These are phyloP conservation scores for Yamadazyma epiphylla DNA, from an alignment of 1,139 yeast genomes.

Conservation along the genomic window DNA sequence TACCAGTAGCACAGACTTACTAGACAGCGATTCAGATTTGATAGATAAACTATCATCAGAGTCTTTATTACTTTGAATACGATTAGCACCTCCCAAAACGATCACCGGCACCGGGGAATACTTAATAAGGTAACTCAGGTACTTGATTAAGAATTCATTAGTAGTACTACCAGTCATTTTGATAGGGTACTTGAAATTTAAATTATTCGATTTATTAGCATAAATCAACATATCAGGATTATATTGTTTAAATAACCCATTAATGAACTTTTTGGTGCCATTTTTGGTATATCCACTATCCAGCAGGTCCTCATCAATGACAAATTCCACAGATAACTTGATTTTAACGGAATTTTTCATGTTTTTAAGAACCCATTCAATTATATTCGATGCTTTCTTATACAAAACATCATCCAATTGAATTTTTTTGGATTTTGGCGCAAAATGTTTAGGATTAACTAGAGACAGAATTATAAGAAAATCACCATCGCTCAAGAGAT, in stretches of 20 bases:
- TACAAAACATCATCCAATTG: slow-evolving; percentile 18
- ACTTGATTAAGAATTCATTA: slow-evolving; percentile 27
- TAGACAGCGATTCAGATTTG: neutral
- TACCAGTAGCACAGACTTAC: too few species aligned
- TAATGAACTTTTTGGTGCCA: slow-evolving; percentile 35
- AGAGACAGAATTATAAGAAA: slow-evolving; percentile 36
- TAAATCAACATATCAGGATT: slow-evolving; percentile 38
- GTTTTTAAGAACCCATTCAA: slow-evolving; percentile 34
- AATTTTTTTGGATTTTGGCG: neutral
- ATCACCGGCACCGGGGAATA: slow-evolving; percentile 41
- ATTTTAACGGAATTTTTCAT: slow-evolving; percentile 28
- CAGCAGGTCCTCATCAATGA: slow-evolving; percentile 28
- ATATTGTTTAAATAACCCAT: slow-evolving; percentile 36
- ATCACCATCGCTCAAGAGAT: slow-evolving; percentile 37
- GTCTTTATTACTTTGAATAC: neutral
- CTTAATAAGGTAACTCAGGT: slow-evolving; percentile 37
- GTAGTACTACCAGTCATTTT: slow-evolving; percentile 19
- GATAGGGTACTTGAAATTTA: slow-evolving; percentile 43
- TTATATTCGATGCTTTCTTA: slow-evolving; percentile 35
- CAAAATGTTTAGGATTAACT: slow-evolving; percentile 24
- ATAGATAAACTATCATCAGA: neutral
- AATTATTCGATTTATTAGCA: slow-evolving; percentile 38
- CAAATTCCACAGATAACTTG: slow-evolving; percentile 54
- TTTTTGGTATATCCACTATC: slow-evolving; percentile 7
- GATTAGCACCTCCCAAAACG: slow-evolving; percentile 8